Evolutionary conservation across 2,329 filamentous ascomycete species (phyloP), one percentile per base, ranked within the genome.

Genomic region (Dichotomopilus funicola): DNA sequence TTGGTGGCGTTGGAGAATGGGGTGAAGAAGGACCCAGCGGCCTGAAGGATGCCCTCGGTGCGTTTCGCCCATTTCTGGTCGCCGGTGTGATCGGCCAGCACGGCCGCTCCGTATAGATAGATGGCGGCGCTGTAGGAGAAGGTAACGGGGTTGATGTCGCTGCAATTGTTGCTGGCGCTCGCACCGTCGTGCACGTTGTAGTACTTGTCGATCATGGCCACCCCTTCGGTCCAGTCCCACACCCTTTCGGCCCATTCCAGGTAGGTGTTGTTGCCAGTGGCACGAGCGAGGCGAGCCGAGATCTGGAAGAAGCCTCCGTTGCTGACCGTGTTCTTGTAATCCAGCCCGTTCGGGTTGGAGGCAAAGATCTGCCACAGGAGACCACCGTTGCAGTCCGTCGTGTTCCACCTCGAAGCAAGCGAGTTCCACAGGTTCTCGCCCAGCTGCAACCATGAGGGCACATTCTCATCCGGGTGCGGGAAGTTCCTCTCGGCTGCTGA

Each of bases 241-340:
- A 82, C 72, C 65, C 80, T 82, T 46, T 76, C 69, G 1, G 86
- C 85, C 86, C 86, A 89, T 13, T 86, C 78, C 11, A 73, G 59
- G 63, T 88, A 88, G 0, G 80, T 86, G 49, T 78, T 68, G 64
- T 88, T 85, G 12, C 82, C 82, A 0, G 85, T 88, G 57, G 82
- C 84, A 47, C 85, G 81, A 33, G 85, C 87, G 11, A 92, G 77
- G 13, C 89, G 85, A 1, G 89, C 88, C 4, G 86, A 85, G 10
- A 95, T 77, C 65, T 91, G 86, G 70, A 95, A 91, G 67, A 94
- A 83, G n/a, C 84, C 85, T 43, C 88, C 89, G 68, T 94, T 94
- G 59, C 85, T 85, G 63, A 91, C 82, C 12, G 84, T 79, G 73
- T 92, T 92, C 72, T 91, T 94, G 79, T 95, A 94, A 65, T 83